Base-by-base conservation (phyloP, 257 asterid genomes). In the Buddleja alternifolia region DNA sequence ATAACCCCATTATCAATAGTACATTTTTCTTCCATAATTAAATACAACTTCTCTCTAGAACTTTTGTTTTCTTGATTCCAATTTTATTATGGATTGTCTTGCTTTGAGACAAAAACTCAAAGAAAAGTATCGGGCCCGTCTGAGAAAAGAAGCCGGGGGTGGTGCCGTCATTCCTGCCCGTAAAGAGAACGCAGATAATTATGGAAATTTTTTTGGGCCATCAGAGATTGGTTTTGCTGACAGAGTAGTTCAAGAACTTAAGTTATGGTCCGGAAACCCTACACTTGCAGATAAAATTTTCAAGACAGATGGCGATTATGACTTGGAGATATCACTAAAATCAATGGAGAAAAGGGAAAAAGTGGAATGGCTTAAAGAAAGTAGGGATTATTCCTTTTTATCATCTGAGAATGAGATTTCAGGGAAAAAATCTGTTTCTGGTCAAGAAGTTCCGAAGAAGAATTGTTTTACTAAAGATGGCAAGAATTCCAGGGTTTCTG, bases 371-470 rank as follows among this genome's bases (percentile, higher is more conserved):
- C 42, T 54, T 15, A 54, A 15, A 41, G 20, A 54, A 0, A 3
- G 25, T 0, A 64, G 63, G 10, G 73, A 67, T 20, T 67, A 67
- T 41, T 67, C 73, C 10, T 24, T 55, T 25, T 44, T 67, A 4
- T 67, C 41, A 1, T 42, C 68, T 1, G 21, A 24, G 15, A 0
- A n/a, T 4, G 34, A 23, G 40, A 54, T 54, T 54, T 39, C 60
- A 14, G 60, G 10, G 20, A 24, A 24, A 25, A 3, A 54, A 54
- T 29, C 34, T 29, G 34, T 5, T 1, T 2, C 3, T 29, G 23
- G 4, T 17, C 39, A 25, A 54, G 6, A 54, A 54, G 0, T 25
- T 39, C 40, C 0, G 19, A n/a, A 8, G 23, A 36, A 17, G 12
- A 3, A 36, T 9, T 29, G 34, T 29, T 29, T 29, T n/a, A n/a